A percentile compares a stretch with the other conserved stretches of the same genome.
Conservation (phyloP, 306 rosid species). For the Quercus engelmannii region DNA sequence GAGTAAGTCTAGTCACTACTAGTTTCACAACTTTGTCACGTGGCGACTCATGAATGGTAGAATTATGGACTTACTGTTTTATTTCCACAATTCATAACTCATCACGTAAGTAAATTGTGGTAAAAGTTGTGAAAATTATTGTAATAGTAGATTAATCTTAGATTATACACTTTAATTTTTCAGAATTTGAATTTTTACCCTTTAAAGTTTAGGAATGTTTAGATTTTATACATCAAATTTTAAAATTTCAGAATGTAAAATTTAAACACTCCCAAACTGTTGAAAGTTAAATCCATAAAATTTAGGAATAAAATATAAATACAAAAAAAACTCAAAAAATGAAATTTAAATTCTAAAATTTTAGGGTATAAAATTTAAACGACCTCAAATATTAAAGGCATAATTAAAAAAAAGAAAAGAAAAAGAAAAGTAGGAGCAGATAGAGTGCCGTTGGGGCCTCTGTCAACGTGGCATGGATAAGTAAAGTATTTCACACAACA, state of each 20-base stretch:
- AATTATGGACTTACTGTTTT: rapidly evolving
- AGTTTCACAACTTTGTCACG: rapidly evolving
- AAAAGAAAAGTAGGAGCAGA: neutral
- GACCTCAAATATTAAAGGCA: rapidly evolving
- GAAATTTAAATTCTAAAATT: no score
- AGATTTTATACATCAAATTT: rapidly evolving
- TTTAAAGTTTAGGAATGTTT: rapidly evolving
- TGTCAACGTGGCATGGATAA: conserved; percentile 42
- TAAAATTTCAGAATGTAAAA: rapidly evolving
- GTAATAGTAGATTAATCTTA: no score
- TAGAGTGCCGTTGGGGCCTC: conserved; percentile 45
- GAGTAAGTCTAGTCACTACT: no score
- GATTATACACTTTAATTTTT: no score
- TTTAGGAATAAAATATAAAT: no score
- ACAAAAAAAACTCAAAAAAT: rapidly evolving
- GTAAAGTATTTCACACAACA: no score
- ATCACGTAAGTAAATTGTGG: rapidly evolving
- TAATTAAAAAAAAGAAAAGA: neutral
- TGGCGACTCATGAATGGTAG: rapidly evolving
- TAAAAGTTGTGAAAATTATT: rapidly evolving
- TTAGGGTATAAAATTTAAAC: rapidly evolving
- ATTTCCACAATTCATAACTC: no score
- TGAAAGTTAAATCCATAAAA: rapidly evolving
- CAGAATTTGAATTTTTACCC: no score
- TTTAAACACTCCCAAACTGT: rapidly evolving